Base-by-base conservation (phyloP, 345 rosid species). In the Hirschfeldia incana region DNA sequence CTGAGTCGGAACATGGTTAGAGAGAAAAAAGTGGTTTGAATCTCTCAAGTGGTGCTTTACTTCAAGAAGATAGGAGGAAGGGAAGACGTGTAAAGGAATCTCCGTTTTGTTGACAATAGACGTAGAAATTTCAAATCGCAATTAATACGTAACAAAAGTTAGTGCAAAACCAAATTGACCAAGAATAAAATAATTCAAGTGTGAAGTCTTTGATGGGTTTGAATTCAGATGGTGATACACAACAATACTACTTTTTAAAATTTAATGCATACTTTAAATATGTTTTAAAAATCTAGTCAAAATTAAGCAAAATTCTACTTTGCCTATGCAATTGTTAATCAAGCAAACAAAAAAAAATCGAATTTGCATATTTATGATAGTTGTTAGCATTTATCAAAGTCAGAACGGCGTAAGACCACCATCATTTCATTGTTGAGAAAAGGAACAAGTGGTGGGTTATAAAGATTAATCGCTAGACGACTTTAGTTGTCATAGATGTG, bases 1-100 rank as follows among this genome's bases (percentile, higher is more conserved):
- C 72, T 73, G 51, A 80, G 76, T 9, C 30, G 81, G 34, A 83
- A 75, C 77, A 64, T 67, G 65, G 53, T 58, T 36, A 12, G 34
- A 71, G 12, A 32, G 30, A 9, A 11, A 11, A 37, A 17, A 33
- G 30, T 26, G 32, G 75, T 10, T 49, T 63, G 57, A 49, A 49
- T 4, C 15, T 4, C 15, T 21, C 21, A 49, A 49, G 57, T 49
- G 57, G 57, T 49, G 57, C 57, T 49, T 49, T 49, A 49, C 57
- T 49, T 49, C 17, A 49, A 5, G 57, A 49, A 49, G 57, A 5
- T 49, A 49, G 17, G 17, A 49, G 57, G 57, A n/a, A 49, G 57
- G 57, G 21, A 49, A n/a, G 57, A 49, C 57, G 57, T 49, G 57
- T 49, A 49, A 49, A 49, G 1, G 57, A 49, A 49, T 5, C 57